Evolutionary conservation across 768 basidiomycete species (phyloP), one percentile per base, ranked within the genome.

Genomic region (Galerina sulciceps): DNA sequence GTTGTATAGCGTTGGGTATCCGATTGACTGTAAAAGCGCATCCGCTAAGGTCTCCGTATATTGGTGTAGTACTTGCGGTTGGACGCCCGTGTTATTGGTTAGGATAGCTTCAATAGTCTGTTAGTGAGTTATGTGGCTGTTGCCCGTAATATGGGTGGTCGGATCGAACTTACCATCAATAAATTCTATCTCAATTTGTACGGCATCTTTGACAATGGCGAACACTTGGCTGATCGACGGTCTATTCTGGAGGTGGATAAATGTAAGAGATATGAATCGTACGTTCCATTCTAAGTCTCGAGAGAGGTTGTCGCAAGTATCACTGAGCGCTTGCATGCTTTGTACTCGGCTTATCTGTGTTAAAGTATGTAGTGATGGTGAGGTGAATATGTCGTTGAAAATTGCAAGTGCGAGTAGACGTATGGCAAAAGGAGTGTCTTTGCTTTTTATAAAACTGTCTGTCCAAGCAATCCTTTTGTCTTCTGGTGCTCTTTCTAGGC

Each of bases 201-300:
- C 60, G 3, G 55, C 55, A 2, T 53, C 56, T 9, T 6, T 9
- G 2, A 57, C 17, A 10, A 61, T 57, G 1, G 4, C 11, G 0
- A 23, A 6, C 6, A 40, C 46, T 6, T 6, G 8, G 1, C 26
- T n/a, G 3, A 2, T 31, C 15, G 6, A 1, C 0, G 57, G 61
- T 15, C 13, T n/a, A 0, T 36, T 3, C 4, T 18, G 2, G 2
- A 62, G 11, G 23, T 42, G 35, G 8, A 15, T 0, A 6, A 90
- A 89, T 45, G 91, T 78, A 8, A 90, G 69, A 69, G 89, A 91
- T 2, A 90, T 89, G 59, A 92, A 91, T 70, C 91, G 89, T 69
- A 90, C 91, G 69, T 93, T 91, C 74, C 91, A 83, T 40, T 90
- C 90, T 72, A 93, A 91, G 60, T 93, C 91, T 6, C 91, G 81